phyloP scores from a whole-genome alignment of 768 basidiomycete genomes.

The Phaffia australis region DNA sequence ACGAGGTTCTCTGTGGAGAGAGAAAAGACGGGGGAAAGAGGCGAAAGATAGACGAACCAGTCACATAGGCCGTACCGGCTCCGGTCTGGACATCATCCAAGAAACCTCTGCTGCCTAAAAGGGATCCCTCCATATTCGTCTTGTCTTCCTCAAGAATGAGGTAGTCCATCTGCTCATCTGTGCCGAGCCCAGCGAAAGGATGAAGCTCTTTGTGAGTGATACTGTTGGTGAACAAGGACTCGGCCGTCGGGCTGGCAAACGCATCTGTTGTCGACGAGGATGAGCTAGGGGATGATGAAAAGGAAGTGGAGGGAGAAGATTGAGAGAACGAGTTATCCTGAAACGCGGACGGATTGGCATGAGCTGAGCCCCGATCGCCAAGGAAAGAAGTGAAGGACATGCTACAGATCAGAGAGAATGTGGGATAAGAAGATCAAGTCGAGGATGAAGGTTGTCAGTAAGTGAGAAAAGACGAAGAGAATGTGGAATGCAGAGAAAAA shows the following conservation, averaged over 20 bases:
- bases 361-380: conserved; percentile 13
- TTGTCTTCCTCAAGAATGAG: conserved; percentile 94
- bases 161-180: conserved; percentile 76
- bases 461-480: neutral
- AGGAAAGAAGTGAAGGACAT: conserved; percentile 27
- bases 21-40: conserved; percentile 36
- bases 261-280: conserved; percentile 48
- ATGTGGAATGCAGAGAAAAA: neutral
- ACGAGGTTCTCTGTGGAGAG: neutral
- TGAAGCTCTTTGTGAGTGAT: conserved; percentile 84
- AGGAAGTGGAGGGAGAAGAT: conserved; percentile 10
- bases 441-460: neutral
- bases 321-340: conserved; percentile 14
- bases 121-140: conserved; percentile 80
- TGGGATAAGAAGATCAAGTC: neutral
- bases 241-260: conserved; percentile 45
- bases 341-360: conserved; percentile 3
- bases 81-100: conserved; percentile 95
- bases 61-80: conserved; percentile 95
- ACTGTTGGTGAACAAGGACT: conserved; percentile 49
- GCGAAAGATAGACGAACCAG: conserved; percentile 58
- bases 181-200: conserved; percentile 79
- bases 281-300: conserved; percentile 21
- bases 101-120: conserved; percentile 79
- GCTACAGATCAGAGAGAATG: neutral